A percentile compares a stretch with the other conserved stretches of the same genome.
These are phyloP conservation scores for Psidium guajava DNA, from an alignment of 345 rosid species.

Conservation along the genomic window DNA sequence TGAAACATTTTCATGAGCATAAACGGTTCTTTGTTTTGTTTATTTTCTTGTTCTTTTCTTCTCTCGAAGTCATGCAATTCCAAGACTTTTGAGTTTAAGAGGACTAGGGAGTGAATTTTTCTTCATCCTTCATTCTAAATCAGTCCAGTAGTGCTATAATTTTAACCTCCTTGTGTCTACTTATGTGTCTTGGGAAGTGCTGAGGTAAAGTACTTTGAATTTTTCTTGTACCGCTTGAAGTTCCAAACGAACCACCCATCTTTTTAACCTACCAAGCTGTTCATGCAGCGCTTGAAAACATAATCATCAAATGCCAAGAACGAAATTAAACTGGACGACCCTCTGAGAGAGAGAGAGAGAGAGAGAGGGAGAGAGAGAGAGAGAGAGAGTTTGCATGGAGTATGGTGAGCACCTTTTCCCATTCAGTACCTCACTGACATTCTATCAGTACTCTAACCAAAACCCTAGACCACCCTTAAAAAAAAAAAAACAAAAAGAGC, in stretches of 20 bases:
- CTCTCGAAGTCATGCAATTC: not conserved
- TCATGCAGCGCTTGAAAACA: not conserved
- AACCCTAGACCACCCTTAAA: conserved; percentile 4
- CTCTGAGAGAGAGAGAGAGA: not conserved
- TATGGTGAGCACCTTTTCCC: conserved; percentile 28
- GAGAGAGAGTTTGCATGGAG: not conserved
- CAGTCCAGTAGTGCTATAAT: not conserved
- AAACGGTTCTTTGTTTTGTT: not conserved
- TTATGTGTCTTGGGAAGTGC: not conserved
- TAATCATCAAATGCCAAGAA: not conserved
- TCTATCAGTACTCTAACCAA: conserved; percentile 31
- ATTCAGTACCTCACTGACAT: conserved; percentile 54
- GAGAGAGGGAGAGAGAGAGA: not conserved
- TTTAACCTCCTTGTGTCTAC: not conserved
- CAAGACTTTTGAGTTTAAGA: not conserved
- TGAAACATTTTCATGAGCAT: not conserved
- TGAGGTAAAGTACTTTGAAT: not conserved
- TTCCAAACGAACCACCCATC: not conserved
- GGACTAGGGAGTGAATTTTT: not conserved
- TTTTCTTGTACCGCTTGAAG: not conserved
- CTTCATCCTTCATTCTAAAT: not conserved
- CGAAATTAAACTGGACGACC: not conserved
- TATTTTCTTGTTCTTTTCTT: not conserved
- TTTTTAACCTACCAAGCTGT: not conserved
- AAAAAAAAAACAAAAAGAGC: not conserved